A percentile compares a stretch with the other conserved stretches of the same genome.
Conservation (phyloP, 1,284 basidiomycete genomes). For the Gomphus bonarii region DNA sequence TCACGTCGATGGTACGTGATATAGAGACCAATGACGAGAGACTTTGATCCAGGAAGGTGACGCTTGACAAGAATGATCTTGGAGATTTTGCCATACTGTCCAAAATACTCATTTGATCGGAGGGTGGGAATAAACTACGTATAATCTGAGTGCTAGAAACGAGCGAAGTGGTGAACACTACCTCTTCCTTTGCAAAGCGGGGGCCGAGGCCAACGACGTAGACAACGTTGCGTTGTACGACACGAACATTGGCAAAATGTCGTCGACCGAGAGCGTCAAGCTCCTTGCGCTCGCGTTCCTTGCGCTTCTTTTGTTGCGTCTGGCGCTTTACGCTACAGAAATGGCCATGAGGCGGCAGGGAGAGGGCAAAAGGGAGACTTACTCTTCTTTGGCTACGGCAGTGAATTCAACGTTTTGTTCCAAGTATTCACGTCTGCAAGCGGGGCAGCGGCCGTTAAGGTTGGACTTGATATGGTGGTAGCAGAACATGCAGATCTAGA, state of each 20-base stretch:
- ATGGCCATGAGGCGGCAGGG: slow-evolving; percentile 3
- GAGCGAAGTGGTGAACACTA: slow-evolving; percentile 27
- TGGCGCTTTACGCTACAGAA: slow-evolving; percentile 79
- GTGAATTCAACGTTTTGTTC: slow-evolving; percentile 94
- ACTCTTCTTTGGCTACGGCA: slow-evolving; percentile 94
- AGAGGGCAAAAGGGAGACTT: slow-evolving; percentile 25
- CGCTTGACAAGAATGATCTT: slow-evolving; percentile 94
- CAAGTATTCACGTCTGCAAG: slow-evolving; percentile 90
- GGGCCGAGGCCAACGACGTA: slow-evolving; percentile 92
- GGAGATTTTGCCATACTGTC: slow-evolving; percentile 96
- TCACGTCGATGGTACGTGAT: slow-evolving; percentile 94
- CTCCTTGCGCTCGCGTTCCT: slow-evolving; percentile 94
- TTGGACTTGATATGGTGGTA: slow-evolving; percentile 98
- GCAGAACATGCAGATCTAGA: slow-evolving; percentile 96
- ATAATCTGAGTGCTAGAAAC: background rate
- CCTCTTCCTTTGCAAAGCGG: slow-evolving; percentile 91
- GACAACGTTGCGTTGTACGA: slow-evolving; percentile 94
- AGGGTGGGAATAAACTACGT: slow-evolving; percentile 83
- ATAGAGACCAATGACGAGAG: slow-evolving; percentile 85
- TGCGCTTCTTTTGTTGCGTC: slow-evolving; percentile 92
- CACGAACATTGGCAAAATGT: slow-evolving; percentile 86
- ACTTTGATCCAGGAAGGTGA: slow-evolving; percentile 60
- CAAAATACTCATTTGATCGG: slow-evolving; percentile 95
- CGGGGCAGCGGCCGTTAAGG: slow-evolving; percentile 93
- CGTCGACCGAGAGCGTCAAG: slow-evolving; percentile 82